Base-by-base conservation (phyloP, 345 rosid species). In the Pugionium dolabratum region DNA sequence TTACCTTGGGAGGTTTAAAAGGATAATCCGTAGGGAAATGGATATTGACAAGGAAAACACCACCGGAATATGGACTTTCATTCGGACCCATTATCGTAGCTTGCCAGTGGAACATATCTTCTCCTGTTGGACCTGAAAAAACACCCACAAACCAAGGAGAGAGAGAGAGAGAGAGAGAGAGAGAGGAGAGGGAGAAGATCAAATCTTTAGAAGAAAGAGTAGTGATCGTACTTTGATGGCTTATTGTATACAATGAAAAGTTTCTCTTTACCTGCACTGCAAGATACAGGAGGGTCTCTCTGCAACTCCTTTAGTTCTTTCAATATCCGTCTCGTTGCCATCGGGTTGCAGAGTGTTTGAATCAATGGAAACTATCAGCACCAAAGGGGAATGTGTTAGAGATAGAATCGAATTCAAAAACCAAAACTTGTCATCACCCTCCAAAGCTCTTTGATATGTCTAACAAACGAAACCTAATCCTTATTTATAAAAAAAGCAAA, bases 71-170 rank as follows among this genome's bases (percentile, higher is more conserved):
- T 0, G 91, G 88, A 70, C 88, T 82, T 2, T 86, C 88, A 39
- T 77, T 82, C 0, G 88, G 91, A 40, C 86, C 91, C 1, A 86
- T 82, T 18, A 86, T 86, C 1, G 86, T 86, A 33, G 91, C 91
- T 79, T 86, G 88, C 91, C 91, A 86, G 9, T 82, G 85, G 64
- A 83, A 86, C 83, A 83, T 82, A 58, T 86, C 86, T 75, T 83
- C 85, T 63, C 81, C 85, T 10, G 72, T 82, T 51, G 91, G 88
- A 65, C 85, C 87, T 83, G 66, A 27, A 65, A 66, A 31, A 9
- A 2, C 5, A 8, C 11, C 53, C 32, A 40, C 36, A 56, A 42
- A 40, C 26, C 47, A 58, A 41, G 0, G 28, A 28, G 29, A 11
- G 6, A 8, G 2, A 18, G 18, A 18, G 18, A 18, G 18, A 0